Percentiles rank a stretch among this genome's conserved stretches.
Evolutionary conservation across 352 stramenopile species (phyloP).

Genomic region (Phytophthora foliorum): DNA sequence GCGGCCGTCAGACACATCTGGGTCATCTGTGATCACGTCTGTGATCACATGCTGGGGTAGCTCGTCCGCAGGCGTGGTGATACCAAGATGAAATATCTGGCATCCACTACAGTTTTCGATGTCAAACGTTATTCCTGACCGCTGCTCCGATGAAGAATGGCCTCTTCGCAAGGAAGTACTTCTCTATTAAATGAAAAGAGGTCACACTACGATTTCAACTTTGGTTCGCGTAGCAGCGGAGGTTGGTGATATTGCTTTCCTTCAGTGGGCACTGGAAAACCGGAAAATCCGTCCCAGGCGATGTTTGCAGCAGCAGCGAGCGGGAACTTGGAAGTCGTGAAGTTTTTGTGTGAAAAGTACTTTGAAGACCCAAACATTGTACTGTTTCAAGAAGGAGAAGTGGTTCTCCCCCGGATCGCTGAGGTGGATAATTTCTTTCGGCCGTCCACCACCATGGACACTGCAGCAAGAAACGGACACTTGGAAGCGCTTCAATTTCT

Average conservation of each 20-base stretch:
- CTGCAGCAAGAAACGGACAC: constrained; percentile 14
- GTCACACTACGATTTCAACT: not conserved
- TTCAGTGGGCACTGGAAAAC: not conserved
- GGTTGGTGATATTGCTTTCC: not conserved
- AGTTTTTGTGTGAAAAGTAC: constrained; percentile 19
- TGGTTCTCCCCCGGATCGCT: not conserved
- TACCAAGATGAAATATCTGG: no score
- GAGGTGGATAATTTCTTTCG: not conserved
- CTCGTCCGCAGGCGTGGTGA: no score
- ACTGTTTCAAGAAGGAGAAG: not conserved
- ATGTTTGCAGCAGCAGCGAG: constrained; percentile 22
- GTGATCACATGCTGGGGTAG: no score
- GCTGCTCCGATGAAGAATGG: not conserved
- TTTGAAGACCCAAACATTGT: not conserved
- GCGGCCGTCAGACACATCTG: no score
- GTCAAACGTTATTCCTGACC: no score
- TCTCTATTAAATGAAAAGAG: no score
- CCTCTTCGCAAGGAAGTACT: no score
- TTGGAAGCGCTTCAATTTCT: constrained; percentile 13
- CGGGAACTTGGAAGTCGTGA: constrained; percentile 11
- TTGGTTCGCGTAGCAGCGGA: not conserved
- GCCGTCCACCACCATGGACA: not conserved
- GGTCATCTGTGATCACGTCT: no score
- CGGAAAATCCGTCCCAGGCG: not conserved
- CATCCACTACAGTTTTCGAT: no score